Evolutionary conservation across 2,329 filamentous ascomycete genomes (phyloP).

Genomic region (Hypoxylon sp.): DNA sequence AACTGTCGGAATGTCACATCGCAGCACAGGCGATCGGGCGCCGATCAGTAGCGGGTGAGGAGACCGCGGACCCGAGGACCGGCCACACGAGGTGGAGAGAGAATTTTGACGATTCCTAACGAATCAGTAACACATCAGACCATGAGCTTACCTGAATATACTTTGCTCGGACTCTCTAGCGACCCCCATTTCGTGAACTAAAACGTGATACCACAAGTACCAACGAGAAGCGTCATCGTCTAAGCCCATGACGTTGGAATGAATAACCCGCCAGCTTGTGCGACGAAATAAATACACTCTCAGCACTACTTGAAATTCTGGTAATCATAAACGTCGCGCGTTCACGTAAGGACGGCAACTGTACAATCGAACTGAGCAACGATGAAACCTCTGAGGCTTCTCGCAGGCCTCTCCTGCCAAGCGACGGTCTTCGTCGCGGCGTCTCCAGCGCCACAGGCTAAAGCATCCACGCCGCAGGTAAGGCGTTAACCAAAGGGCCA

Average conservation of each 20-base stretch:
- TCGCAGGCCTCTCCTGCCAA: conserved; percentile 13
- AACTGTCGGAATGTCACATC: conserved; percentile 25
- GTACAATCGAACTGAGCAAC: conserved; percentile 6
- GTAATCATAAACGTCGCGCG: too few relatives aligned
- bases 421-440: conserved; percentile 1
- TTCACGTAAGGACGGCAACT: not conserved
- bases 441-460: not conserved
- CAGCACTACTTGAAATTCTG: too few relatives aligned
- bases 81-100: conserved; percentile 2
- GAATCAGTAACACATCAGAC: too few relatives aligned
- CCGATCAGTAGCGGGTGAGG: conserved; percentile 20
- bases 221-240: too few relatives aligned
- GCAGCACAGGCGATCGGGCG: conserved; percentile 9
- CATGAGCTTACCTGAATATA: too few relatives aligned
- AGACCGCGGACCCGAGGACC: conserved; percentile 27
- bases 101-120: too few relatives aligned
- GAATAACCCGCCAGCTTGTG: too few relatives aligned
- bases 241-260: too few relatives aligned
- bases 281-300: too few relatives aligned
- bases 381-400: conserved; percentile 15
- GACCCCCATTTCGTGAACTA: too few relatives aligned
- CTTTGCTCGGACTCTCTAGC: too few relatives aligned
- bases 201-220: too few relatives aligned
- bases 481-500: not conserved
- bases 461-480: conserved; percentile 18